Percentiles rank a stretch among this genome's conserved stretches.
phyloP scores from a whole-genome alignment of 345 rosid species.

The Salix caprea region DNA sequence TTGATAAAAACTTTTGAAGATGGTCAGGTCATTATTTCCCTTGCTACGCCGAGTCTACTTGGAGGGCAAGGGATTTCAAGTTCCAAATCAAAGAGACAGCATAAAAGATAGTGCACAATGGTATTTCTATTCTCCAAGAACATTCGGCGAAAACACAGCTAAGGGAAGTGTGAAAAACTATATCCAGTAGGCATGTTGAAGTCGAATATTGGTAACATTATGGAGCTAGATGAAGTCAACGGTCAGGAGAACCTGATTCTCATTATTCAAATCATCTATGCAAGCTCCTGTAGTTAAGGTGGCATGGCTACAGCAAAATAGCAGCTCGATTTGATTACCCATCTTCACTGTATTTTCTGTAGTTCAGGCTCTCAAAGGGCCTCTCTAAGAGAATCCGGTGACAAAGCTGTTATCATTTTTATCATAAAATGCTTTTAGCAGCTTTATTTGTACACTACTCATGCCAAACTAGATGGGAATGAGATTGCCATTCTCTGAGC shows the following conservation, averaged over 20 bases:
- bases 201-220: background rate
- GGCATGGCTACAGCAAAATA: background rate
- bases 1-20: background rate
- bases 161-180: background rate
- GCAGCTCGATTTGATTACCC: background rate
- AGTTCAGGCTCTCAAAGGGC: background rate
- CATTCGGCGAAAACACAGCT: background rate
- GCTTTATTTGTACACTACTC: background rate
- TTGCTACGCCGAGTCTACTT: background rate
- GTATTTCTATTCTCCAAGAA: background rate
- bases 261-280: background rate
- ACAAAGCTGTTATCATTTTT: background rate
- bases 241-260: background rate
- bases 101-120: background rate
- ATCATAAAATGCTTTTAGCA: background rate
- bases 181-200: background rate
- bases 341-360: background rate
- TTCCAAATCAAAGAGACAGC: background rate
- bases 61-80: background rate
- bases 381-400: background rate
- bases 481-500: background rate
- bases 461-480: background rate
- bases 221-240: background rate
- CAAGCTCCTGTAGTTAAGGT: background rate
- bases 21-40: background rate